These are phyloP conservation scores for Fusarium avenaceum DNA, from an alignment of 2,329 filamentous ascomycete genomes.

Conservation along the genomic window DNA sequence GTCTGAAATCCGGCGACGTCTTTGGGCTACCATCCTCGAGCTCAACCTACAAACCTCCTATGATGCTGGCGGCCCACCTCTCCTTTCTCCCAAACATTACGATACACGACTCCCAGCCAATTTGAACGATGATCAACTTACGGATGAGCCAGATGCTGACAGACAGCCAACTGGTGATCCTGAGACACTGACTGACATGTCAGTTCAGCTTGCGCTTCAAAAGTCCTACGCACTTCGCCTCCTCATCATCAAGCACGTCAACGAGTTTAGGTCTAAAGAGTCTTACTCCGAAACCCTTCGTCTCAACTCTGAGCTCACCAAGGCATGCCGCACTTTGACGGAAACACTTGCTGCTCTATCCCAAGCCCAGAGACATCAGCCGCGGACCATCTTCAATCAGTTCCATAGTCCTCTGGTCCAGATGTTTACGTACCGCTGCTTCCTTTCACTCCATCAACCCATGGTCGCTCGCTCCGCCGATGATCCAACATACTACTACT, in stretches of 20 bases:
- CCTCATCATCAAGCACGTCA: conserved; percentile 60
- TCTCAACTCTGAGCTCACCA: conserved; percentile 61
- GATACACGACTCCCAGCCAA: conserved; percentile 66
- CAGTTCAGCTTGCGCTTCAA: conserved; percentile 62
- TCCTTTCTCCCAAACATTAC: conserved; percentile 62
- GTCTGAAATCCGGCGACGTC: conserved; percentile 66
- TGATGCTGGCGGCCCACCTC: conserved; percentile 64
- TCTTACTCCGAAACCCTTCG: conserved; percentile 64
- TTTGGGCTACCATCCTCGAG: conserved; percentile 70
- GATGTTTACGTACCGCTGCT: conserved; percentile 61
- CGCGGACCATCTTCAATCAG: conserved; percentile 44
- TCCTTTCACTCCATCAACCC: conserved; percentile 68
- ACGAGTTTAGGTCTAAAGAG: conserved; percentile 59
- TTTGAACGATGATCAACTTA: conserved; percentile 65
- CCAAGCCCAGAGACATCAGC: conserved; percentile 46
- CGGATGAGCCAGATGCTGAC: conserved; percentile 53
- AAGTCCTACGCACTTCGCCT: conserved; percentile 61
- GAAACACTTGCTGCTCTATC: conserved; percentile 55
- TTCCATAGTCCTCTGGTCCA: conserved; percentile 62
- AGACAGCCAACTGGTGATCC: conserved; percentile 18
- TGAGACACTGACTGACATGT: conserved; percentile 59
- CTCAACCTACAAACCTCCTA: conserved; percentile 65
- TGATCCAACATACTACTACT: conserved; percentile 66
- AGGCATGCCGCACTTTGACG: conserved; percentile 54
- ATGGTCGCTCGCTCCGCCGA: conserved; percentile 60